phyloP scores from a whole-genome alignment of 23 red algal genomes.

The Pyropia yezoensis region DNA sequence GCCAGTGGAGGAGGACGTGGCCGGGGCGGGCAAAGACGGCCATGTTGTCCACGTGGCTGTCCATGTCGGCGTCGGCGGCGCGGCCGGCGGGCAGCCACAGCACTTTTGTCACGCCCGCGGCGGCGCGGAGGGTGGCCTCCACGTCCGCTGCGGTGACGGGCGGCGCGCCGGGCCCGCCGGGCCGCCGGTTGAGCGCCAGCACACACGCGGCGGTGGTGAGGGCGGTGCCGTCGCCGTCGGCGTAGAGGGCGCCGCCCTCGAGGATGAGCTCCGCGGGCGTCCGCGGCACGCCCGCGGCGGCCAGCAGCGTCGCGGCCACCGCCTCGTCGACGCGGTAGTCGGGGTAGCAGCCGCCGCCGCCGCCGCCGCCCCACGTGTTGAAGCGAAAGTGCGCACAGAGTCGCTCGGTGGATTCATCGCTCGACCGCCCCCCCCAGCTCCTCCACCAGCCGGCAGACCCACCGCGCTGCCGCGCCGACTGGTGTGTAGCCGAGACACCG shows the following conservation, averaged over 20 bases:
- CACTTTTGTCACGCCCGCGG: not conserved
- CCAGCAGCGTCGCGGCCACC: constrained; percentile 7
- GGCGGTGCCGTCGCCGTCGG: constrained; percentile 14
- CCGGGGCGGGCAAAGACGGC: not conserved
- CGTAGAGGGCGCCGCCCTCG: constrained; percentile 10
- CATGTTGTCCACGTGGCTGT: constrained; percentile 7
- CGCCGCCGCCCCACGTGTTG: constrained; percentile 14
- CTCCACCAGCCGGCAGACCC: too few relatives aligned
- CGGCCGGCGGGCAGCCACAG: constrained; percentile 10
- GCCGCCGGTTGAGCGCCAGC: constrained; percentile 10
- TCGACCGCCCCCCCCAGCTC: too few relatives aligned
- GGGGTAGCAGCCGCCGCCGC: constrained; percentile 4
- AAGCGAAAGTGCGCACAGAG: not conserved
- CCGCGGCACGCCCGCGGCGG: not conserved
- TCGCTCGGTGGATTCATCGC: too few relatives aligned
- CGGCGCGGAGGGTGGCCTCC: too few relatives aligned
- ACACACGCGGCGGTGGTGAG: constrained; percentile 9
- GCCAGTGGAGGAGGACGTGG: constrained; percentile 9
- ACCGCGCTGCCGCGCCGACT: too few relatives aligned
- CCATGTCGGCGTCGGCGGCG: not conserved
- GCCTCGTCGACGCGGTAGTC: not conserved
- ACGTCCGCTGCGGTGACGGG: too few relatives aligned
- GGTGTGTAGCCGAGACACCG: too few relatives aligned
- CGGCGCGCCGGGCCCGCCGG: not conserved
- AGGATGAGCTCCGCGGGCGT: not conserved